Percentiles rank a stretch among this genome's conserved stretches.
These are phyloP conservation scores for Chlorella sp. DNA, from an alignment of 139 green algal species.

Conservation along the genomic window DNA sequence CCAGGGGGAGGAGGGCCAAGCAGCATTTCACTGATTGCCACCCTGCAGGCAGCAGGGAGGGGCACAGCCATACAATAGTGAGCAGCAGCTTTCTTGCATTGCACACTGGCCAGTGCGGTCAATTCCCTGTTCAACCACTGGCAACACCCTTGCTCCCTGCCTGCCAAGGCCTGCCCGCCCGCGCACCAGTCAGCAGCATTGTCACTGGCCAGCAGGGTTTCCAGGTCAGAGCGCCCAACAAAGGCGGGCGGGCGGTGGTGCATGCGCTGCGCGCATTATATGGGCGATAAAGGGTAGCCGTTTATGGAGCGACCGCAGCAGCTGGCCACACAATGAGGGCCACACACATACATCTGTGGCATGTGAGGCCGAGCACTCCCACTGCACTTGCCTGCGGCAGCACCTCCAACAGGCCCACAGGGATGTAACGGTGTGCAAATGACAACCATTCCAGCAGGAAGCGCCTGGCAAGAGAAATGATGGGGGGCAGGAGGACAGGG, in stretches of 20 bases:
- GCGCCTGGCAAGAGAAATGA: constrained; percentile 32
- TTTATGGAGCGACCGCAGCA: too few relatives aligned
- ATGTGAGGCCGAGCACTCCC: too few relatives aligned
- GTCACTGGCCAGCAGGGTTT: constrained; percentile 86
- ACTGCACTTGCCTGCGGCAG: constrained; percentile 43
- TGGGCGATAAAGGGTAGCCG: too few relatives aligned
- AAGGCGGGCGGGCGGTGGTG: constrained; percentile 79
- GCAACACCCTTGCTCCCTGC: too few relatives aligned
- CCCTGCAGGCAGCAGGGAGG: constrained; percentile 20
- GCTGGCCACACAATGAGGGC: too few relatives aligned
- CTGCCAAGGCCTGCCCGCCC: too few relatives aligned
- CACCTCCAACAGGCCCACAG: constrained; percentile 92
- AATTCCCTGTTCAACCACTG: too few relatives aligned
- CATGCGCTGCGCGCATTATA: constrained; percentile 57
- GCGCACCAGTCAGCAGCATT: constrained; percentile 65
- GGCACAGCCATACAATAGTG: too few relatives aligned
- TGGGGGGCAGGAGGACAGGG: too few relatives aligned
- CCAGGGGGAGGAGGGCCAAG: constrained; percentile 79
- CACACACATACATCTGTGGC: too few relatives aligned
- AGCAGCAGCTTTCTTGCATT: too few relatives aligned
- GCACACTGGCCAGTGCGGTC: too few relatives aligned
- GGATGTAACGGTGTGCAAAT: constrained; percentile 96
- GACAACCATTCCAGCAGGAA: constrained; percentile 98
- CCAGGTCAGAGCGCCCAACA: constrained; percentile 75
- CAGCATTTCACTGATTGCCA: constrained; percentile 93